Evolutionary conservation across 148 eudicot species (phyloP), one percentile per base, ranked within the genome.

Genomic region (Persicaria maculosa): DNA sequence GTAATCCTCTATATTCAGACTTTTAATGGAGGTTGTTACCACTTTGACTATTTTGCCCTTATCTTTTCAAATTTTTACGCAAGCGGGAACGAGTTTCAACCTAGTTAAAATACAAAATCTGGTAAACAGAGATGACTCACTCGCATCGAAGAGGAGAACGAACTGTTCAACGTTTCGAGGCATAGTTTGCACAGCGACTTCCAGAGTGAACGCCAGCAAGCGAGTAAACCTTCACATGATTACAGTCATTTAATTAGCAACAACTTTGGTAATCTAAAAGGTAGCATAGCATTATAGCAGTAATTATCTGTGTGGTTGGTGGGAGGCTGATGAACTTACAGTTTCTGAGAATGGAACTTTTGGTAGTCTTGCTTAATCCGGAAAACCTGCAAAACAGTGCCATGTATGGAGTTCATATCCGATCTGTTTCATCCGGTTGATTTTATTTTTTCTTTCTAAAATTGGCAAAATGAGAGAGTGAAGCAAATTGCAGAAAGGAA

Each of bases 111-210:
- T 0, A 65, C 14, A 14, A 12, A 14, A 36, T 7, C 4, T 9
- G 31, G 47, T 44, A 46, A 71, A 71, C 73, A 71, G 36, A 48
- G 46, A 71, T 55, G 36, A 82, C 97, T 92, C 84, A 95, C 99
- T 95, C 1, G 97, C 99, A 68, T 95, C 99, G 78, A 95, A 89
- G 53, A 95, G 88, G 73, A 95, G 75, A 68, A 92, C 92, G 71
- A 95, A 87, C 71, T 95, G 92, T 5, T 90, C 92, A 19, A 84
- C 88, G 75, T 84, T 85, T 83, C 76, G 88, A 5, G 91, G 83
- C 99, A 95, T 90, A 65, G 89, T 90, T 85, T 95, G 99, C 14
- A 89, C 83, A 4, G 99, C 99, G 76, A 92, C 99, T 81, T 95
- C 99, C 10, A 95, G 82, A n/a, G 97, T 95, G 74, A 95, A 95